Evolutionary conservation across 129 eudicot species (phyloP), one percentile per base, ranked within the genome.

Genomic region (Helianthus annuus): DNA sequence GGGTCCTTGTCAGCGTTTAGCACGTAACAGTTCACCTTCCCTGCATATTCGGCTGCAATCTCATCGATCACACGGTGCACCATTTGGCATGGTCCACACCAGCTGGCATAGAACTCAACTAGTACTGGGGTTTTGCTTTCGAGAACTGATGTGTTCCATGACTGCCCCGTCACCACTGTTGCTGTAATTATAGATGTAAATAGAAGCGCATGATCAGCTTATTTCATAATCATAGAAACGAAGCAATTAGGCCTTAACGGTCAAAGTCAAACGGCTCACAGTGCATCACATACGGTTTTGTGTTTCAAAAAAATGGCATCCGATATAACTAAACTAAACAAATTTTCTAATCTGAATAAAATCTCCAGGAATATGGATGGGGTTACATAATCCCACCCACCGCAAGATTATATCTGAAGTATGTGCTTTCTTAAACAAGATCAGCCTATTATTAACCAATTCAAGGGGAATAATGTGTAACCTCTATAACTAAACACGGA

Each of bases 61-160:
- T 94, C 99, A 16, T 90, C 99, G 6, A 94, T 90, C 69, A 90
- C 93, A 1, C 99, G 88, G 66, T 90, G 97, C 76, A 90, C 97
- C 99, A 94, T 94, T 60, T 83, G 81, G 79, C 99, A 90, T 4
- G 99, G 99, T n/a, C 99, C 99, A 52, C 99, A 94, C 99, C 99
- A 94, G 62, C 89, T 94, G 42, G 97, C 93, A 6, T 94, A 83
- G 84, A 94, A 94, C 83, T 94, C 99, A 2, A 94, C 99, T 1
- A 94, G 86, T 7, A 94, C 99, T 0, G 93, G 97, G 7, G 61
- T 53, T 36, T 94, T 88, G 76, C 97, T 94, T 51, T 76, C 77
- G 11, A 88, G 48, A 44, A 94, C 83, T 72, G 83, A 78, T 29
- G 88, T 77, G 56, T 86, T 87, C 99, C 99, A 94, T 54, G 97